phyloP scores from a whole-genome alignment of 306 rosid genomes.

The Dicorynia guianensis region DNA sequence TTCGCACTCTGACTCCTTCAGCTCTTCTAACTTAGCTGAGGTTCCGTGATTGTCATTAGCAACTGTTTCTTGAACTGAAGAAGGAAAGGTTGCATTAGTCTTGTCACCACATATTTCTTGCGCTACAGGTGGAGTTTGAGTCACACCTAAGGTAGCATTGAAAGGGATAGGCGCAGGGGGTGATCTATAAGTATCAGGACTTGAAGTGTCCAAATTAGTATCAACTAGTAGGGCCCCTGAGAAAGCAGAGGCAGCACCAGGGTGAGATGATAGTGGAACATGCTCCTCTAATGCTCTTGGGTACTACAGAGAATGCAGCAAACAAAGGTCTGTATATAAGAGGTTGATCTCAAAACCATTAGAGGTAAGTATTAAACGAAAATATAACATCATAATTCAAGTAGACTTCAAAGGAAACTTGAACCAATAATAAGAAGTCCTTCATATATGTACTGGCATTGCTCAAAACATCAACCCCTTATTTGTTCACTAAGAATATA shows the following conservation, averaged over 20 bases:
- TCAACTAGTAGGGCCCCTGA: constrained; percentile 81
- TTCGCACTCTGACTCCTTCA: constrained; percentile 64
- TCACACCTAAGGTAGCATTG: constrained; percentile 55
- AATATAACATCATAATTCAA: neutral
- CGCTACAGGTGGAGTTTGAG: constrained; percentile 64
- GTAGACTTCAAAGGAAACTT: constrained; percentile 12
- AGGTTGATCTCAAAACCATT: neutral
- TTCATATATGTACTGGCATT: neutral
- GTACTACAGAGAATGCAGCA: constrained; percentile 58
- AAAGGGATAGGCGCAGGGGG: constrained; percentile 92
- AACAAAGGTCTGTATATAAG: constrained; percentile 25
- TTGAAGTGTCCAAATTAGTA: constrained; percentile 85
- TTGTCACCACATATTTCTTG: constrained; percentile 64
- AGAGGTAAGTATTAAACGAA: neutral
- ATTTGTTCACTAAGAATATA: neutral
- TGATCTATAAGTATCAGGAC: constrained; percentile 86
- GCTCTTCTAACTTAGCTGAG: constrained; percentile 61
- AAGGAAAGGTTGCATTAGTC: constrained; percentile 51
- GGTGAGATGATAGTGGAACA: constrained; percentile 78
- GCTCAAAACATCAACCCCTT: neutral
- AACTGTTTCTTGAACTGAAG: constrained; percentile 63
- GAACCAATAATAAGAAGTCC: constrained; percentile 8
- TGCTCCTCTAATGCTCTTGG: constrained; percentile 85
- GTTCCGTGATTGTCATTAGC: constrained; percentile 55
- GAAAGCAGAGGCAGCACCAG: constrained; percentile 56